phyloP scores from a whole-genome alignment of 2,329 filamentous ascomycete species.

The Monosporascus sp. region DNA sequence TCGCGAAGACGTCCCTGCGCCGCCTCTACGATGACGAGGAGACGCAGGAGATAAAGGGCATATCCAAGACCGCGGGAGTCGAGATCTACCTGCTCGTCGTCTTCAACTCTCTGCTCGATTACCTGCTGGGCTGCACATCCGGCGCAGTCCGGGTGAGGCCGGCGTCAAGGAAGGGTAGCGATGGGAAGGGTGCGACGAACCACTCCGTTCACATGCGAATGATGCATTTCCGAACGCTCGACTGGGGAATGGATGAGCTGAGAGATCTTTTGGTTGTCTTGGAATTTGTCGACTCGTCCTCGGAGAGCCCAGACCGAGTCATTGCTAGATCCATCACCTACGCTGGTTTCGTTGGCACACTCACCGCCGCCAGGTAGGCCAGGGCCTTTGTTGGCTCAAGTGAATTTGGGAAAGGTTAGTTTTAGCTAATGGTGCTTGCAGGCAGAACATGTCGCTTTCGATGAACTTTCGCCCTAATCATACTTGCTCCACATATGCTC shows the following conservation, averaged over 20 bases:
- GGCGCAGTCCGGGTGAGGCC: constrained; percentile 26
- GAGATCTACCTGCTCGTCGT: constrained; percentile 55
- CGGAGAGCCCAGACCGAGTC: constrained; percentile 26
- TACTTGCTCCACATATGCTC: constrained; percentile 32
- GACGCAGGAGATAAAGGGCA: constrained; percentile 55
- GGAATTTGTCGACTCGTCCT: constrained; percentile 36
- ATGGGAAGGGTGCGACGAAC: constrained; percentile 1
- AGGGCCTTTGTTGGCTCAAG: not conserved
- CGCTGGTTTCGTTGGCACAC: constrained; percentile 44
- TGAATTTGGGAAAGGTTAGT: not conserved
- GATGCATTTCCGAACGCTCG: constrained; percentile 51
- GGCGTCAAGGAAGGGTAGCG: constrained; percentile 35
- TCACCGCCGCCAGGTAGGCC: constrained; percentile 43
- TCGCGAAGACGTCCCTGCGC: constrained; percentile 43
- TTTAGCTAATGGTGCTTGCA: constrained; percentile 9
- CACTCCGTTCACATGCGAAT: constrained; percentile 23
- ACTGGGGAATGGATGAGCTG: constrained; percentile 50
- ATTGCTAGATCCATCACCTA: constrained; percentile 45
- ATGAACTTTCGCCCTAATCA: constrained; percentile 47
- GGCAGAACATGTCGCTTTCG: constrained; percentile 38
- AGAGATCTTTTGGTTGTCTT: constrained; percentile 46
- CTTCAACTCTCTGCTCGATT: constrained; percentile 59
- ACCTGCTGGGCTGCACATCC: constrained; percentile 61
- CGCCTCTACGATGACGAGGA: constrained; percentile 50
- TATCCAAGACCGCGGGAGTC: constrained; percentile 44